phyloP scores from a whole-genome alignment of 306 rosid genomes.

The Begonia fuchsioides region DNA sequence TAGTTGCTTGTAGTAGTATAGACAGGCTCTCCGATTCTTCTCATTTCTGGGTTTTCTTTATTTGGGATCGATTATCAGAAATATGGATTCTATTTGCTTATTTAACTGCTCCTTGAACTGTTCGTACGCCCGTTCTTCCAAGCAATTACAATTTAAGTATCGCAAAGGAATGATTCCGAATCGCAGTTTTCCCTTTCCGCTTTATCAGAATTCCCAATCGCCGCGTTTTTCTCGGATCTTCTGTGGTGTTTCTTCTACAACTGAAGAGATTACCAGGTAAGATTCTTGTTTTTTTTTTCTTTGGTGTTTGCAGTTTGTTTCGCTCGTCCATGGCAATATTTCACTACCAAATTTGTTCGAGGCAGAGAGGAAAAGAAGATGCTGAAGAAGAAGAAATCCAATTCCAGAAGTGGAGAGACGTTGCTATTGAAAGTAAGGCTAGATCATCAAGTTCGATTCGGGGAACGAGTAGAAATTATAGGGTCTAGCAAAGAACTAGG shows the following conservation, averaged over 20 bases:
- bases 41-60: not conserved
- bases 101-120: conserved; percentile 1
- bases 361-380: conserved; percentile 29
- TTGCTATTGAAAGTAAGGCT: conserved; percentile 41
- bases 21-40: too few species aligned
- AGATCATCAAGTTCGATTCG: conserved; percentile 74
- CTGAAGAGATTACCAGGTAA: conserved; percentile 1
- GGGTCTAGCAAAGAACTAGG: conserved; percentile 74
- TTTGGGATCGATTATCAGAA: not conserved
- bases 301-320: not conserved
- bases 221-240: conserved; percentile 3
- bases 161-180: not conserved
- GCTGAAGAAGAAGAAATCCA: conserved; percentile 14
- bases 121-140: conserved; percentile 1
- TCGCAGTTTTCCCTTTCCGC: not conserved
- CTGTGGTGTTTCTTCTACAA: conserved; percentile 4
- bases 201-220: not conserved
- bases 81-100: conserved; percentile 7
- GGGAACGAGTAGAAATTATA: conserved; percentile 53
- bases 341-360: not conserved
- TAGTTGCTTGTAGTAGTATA: too few species aligned
- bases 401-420: conserved; percentile 14
- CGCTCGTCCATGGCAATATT: not conserved
- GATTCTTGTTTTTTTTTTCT: not conserved
- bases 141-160: not conserved